Conservation (phyloP, 2,329 filamentous ascomycete species). For the Aciculosporium take region DNA sequence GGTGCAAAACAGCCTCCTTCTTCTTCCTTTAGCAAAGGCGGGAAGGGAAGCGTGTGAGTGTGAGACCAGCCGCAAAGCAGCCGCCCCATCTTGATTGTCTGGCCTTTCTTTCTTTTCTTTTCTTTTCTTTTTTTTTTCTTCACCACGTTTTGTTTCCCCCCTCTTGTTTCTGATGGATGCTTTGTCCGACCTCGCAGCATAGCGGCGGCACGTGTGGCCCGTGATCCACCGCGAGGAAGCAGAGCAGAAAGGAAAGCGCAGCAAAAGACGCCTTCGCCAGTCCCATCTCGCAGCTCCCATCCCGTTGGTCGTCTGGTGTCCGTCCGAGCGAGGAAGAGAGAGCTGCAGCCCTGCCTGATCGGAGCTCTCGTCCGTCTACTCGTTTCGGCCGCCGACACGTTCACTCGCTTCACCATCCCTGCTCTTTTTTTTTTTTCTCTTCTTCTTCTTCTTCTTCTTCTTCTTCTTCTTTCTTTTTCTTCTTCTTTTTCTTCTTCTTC, state of each 20-base stretch:
- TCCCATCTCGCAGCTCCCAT: too few species aligned
- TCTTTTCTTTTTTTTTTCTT: not conserved
- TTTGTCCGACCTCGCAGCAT: not conserved
- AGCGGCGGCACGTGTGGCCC: not conserved
- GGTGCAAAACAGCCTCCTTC: not conserved
- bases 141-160: not conserved
- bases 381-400: not conserved
- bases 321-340: not conserved
- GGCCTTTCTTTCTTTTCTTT: not conserved
- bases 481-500: too few species aligned
- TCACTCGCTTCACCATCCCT: not conserved
- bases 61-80: too few species aligned
- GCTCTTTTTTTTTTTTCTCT: too few species aligned
- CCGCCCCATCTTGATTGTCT: too few species aligned
- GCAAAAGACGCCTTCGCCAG: too few species aligned
- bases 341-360: not conserved
- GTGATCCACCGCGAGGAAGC: conserved; percentile 1
- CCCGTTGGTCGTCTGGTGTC: not conserved
- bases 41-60: too few species aligned
- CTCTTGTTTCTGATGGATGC: not conserved
- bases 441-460: too few species aligned
- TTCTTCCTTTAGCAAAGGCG: too few species aligned
- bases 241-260: too few species aligned
- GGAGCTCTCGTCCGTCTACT: too few species aligned
- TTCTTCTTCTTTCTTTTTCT: too few species aligned